Conservation (phyloP, 2,329 filamentous ascomycete species). For the Fusarium tupiense region DNA sequence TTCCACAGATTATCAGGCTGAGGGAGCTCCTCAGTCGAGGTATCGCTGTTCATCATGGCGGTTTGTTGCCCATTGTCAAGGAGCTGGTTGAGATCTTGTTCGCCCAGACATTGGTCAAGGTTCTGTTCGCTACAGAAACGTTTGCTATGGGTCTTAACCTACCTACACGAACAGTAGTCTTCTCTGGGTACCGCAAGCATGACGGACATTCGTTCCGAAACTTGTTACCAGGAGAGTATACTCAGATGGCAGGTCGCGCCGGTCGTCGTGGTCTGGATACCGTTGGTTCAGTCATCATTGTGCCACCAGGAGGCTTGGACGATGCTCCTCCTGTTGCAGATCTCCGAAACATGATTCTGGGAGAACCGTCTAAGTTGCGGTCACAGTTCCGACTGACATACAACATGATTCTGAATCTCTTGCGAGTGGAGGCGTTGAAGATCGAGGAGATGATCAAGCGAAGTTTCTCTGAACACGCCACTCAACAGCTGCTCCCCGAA, state of each 20-base stretch:
- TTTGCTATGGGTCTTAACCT: conserved; percentile 99
- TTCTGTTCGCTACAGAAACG: conserved; percentile 96
- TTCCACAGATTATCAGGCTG: conserved; percentile 93
- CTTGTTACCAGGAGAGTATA: conserved; percentile 93
- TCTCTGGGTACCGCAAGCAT: conserved; percentile 96
- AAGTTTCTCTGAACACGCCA: conserved; percentile 98
- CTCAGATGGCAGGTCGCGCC: conserved; percentile 96
- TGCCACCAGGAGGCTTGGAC: conserved; percentile 79
- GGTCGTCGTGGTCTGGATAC: conserved; percentile 92
- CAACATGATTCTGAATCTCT: conserved; percentile 98
- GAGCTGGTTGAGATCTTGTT: conserved; percentile 98
- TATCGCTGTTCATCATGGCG: conserved; percentile 96
- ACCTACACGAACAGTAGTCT: conserved; percentile 94
- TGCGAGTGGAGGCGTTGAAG: conserved; percentile 95
- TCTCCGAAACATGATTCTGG: conserved; percentile 92
- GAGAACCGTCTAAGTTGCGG: conserved; percentile 91
- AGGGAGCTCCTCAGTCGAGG: conserved; percentile 87
- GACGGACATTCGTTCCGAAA: conserved; percentile 93
- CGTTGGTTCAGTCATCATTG: conserved; percentile 94
- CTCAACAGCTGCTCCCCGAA: conserved; percentile 91
- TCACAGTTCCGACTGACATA: conserved; percentile 98
- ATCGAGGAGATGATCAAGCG: conserved; percentile 99
- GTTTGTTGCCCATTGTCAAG: conserved; percentile 94
- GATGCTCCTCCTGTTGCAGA: conserved; percentile 88
- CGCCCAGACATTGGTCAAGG: conserved; percentile 92